Conservation (phyloP, 306 rosid genomes). For the Oemleria cerasiformis region DNA sequence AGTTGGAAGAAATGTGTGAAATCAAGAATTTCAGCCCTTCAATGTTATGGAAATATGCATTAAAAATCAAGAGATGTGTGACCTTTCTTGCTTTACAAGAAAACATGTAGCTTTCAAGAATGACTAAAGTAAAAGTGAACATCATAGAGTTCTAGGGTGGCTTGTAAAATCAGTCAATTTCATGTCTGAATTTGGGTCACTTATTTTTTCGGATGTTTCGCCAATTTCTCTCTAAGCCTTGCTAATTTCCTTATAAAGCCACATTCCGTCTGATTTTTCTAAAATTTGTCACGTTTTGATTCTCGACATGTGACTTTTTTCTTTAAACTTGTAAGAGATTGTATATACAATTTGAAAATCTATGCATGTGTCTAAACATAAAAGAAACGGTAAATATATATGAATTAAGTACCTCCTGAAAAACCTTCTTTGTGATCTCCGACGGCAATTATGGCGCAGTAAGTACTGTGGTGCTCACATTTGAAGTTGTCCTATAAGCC, state of each 20-base stretch:
- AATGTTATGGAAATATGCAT: no score
- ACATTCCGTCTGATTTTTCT: no score
- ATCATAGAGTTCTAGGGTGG: neutral
- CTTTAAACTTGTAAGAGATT: neutral
- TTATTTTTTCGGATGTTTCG: no score
- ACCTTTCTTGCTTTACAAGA: neutral
- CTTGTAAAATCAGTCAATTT: neutral
- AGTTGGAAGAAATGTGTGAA: no score
- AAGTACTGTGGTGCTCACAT: conserved; percentile 47
- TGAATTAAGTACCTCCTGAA: conserved; percentile 70
- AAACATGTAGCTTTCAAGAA: conserved; percentile 4
- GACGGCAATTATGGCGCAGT: conserved; percentile 74
- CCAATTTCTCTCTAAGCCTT: no score
- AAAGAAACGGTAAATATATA: conserved; percentile 6
- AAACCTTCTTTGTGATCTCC: conserved; percentile 87
- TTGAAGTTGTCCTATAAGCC: conserved; percentile 60
- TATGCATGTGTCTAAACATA: neutral
- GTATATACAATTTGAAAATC: neutral
- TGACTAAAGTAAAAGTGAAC: neutral
- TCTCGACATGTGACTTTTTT: neutral
- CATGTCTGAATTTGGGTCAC: no score
- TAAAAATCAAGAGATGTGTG: neutral
- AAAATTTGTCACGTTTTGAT: no score
- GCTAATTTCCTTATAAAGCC: no score
- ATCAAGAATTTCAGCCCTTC: no score